Base-by-base conservation (phyloP, 2,329 filamentous ascomycete species). In the Fusarium lateritium region DNA sequence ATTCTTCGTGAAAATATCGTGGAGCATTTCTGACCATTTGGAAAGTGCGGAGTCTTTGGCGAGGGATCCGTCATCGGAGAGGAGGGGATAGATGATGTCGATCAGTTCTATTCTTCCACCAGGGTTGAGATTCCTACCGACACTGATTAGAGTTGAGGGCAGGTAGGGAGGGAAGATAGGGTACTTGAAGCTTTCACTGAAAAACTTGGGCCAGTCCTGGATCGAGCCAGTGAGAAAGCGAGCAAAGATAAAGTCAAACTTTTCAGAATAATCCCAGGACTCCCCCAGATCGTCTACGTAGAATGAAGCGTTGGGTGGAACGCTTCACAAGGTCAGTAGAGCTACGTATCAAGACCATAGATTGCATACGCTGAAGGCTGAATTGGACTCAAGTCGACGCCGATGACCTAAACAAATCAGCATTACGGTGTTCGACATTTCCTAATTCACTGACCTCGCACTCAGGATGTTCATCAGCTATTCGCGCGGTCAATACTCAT, bases 381-480 rank as follows among this genome's bases (percentile, higher is more conserved):
- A 6, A 69, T 68, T 0, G 65, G 64, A 33, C 66, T 69, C 6
- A 69, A 40, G 26, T 69, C 65, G 14, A 69, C 52, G 5, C 65
- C 65, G 6, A 43, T 55, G 6, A 69, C 56, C 66, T 69, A 3
- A 5, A 15, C 24, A 6, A 28, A 10, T 54, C 3, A 60, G 10
- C 26, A 28, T 26, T 26, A 26, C 24, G 24, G 24, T 5, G 24
- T 5, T 13, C 1, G 7, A 15, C 13, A 3, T 15, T 1, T 5
- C 7, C 2, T 0, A 15, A 26, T 1, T 10, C 10, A 40, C 52
- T 13, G 7, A 69, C 65, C 31, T 69, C 43, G 9, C 52, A 58
- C n/a, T 56, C 65, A 1, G 65, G 66, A 21, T 69, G 61, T 7
- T 69, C 65, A 39, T 69, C 65, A 19, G 56, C 61, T 69, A 10